Evolutionary conservation across 2,329 filamentous ascomycete genomes (phyloP), one percentile per base, ranked within the genome.

Genomic region (Xylariaceae sp.): DNA sequence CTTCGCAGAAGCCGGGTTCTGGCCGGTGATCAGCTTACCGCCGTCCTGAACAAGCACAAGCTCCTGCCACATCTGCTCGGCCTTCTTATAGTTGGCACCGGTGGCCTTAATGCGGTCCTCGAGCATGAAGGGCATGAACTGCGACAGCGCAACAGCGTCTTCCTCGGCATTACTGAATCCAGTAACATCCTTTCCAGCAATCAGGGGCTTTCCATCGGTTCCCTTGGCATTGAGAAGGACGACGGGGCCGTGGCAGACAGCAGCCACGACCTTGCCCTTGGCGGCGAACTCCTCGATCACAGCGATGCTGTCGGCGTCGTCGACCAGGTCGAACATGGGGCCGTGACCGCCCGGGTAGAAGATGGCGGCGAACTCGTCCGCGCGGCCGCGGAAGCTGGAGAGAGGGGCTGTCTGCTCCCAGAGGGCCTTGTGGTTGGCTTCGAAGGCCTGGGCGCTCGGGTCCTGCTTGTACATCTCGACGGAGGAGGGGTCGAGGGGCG

Each of bases 191-290:
- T 79, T 80, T 50, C 81, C 84, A 53, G 78, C 73, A 45, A 89
- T 72, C 8, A 88, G 73, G 54, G 77, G 76, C 63, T 77, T 74
- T 39, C 83, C 84, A 67, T 79, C 82, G 2, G 35, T 37, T 10
- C 39, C 13, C 49, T 63, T 63, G 42, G 82, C 86, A 65, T 86
- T 80, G 53, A 80, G 77, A 13, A 90, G 76, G 10, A 81, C 87
- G 2, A 82, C 82, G 2, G 87, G 84, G 4, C 85, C 87, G 73
- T 90, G 87, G 76, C 87, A 89, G 51, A 90, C 85, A 2, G 87
- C 84, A 0, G 83, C 76, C 11, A 89, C 80, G 57, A 84, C 77
- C 77, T 88, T 88, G 63, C 80, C 82, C 2, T 79, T 77, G 45
- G 76, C 74, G 67, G 79, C 81, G 71, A 90, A 88, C 71, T 88